Evolutionary conservation across 345 rosid species (phyloP).

Genomic region (Chamaenerion angustifolium): DNA sequence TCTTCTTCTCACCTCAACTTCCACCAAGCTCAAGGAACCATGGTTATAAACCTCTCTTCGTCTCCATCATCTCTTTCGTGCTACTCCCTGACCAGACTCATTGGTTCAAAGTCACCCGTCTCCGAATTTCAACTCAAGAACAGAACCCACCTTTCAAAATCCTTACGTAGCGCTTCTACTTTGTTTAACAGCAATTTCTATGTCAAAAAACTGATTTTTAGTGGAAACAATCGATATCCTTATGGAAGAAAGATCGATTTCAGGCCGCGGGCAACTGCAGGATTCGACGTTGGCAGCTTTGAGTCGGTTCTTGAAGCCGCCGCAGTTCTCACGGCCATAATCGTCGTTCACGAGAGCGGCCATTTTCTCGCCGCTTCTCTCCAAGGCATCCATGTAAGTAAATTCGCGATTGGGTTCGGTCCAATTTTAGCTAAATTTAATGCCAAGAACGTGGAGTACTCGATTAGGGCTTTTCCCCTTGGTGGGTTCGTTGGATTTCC

Average conservation of each 20-base stretch:
- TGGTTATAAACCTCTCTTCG: constrained; percentile 49
- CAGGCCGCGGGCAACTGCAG: constrained; percentile 43
- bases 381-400: constrained; percentile 95
- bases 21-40: constrained; percentile 20
- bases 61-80: constrained; percentile 26
- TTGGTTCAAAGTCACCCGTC: constrained; percentile 23
- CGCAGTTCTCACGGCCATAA: constrained; percentile 71
- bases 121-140: constrained; percentile 28
- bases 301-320: constrained; percentile 71
- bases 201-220: constrained; percentile 24
- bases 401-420: constrained; percentile 93
- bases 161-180: constrained; percentile 20
- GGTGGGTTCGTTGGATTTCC: constrained; percentile 98
- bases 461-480: constrained; percentile 76
- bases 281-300: constrained; percentile 54
- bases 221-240: constrained; percentile 16
- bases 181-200: constrained; percentile 13
- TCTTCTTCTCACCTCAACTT: constrained; percentile 2
- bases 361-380: constrained; percentile 89
- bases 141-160: constrained; percentile 39
- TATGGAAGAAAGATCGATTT: constrained; percentile 23
- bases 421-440: constrained; percentile 80
- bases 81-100: constrained; percentile 18
- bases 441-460: constrained; percentile 74
- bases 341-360: constrained; percentile 79